Evolutionary conservation across 371 early-diverging fungal species (phyloP).

Genomic region (Haplosporangium sp.): DNA sequence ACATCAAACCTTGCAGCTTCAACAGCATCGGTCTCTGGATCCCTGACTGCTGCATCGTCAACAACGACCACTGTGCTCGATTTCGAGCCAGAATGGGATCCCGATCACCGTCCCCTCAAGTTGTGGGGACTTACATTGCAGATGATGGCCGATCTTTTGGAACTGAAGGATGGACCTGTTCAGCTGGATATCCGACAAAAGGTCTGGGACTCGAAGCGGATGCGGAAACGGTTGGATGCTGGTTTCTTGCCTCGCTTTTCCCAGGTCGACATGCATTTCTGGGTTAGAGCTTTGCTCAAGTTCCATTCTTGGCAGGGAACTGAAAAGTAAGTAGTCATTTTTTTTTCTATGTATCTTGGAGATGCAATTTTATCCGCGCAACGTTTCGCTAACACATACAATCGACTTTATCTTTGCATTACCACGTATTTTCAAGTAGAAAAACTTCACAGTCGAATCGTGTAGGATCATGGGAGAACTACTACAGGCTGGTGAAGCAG

Average conservation of each 20-base stretch:
- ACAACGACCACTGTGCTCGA: slow-evolving; percentile 56
- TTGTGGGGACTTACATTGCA: slow-evolving; percentile 78
- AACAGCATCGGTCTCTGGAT: slow-evolving; percentile 3
- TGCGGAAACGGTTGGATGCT: slow-evolving; percentile 45
- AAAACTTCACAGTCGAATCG: slow-evolving; percentile 40
- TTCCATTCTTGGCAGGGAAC: slow-evolving; percentile 54
- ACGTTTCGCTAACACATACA: too few species aligned
- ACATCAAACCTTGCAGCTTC: slow-evolving; percentile 46
- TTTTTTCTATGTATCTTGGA: background rate
- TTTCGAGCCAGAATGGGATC: slow-evolving; percentile 57
- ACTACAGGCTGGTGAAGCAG: slow-evolving; percentile 46
- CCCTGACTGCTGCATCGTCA: background rate
- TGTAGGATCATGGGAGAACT: slow-evolving; percentile 53
- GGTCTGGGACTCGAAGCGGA: slow-evolving; percentile 52
- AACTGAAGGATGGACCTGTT: slow-evolving; percentile 54
- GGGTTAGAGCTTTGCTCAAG: slow-evolving; percentile 51
- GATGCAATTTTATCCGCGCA: background rate
- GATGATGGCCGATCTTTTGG: slow-evolving; percentile 71
- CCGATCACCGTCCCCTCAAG: slow-evolving; percentile 51
- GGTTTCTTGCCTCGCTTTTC: slow-evolving; percentile 43
- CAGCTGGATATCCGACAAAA: slow-evolving; percentile 46
- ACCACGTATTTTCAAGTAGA: background rate
- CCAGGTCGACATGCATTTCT: slow-evolving; percentile 50
- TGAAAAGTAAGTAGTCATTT: slow-evolving; percentile 30
- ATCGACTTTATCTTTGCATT: too few species aligned